phyloP scores from a whole-genome alignment of 1,139 yeast species.

The Arxiozyma heterogenica region DNA sequence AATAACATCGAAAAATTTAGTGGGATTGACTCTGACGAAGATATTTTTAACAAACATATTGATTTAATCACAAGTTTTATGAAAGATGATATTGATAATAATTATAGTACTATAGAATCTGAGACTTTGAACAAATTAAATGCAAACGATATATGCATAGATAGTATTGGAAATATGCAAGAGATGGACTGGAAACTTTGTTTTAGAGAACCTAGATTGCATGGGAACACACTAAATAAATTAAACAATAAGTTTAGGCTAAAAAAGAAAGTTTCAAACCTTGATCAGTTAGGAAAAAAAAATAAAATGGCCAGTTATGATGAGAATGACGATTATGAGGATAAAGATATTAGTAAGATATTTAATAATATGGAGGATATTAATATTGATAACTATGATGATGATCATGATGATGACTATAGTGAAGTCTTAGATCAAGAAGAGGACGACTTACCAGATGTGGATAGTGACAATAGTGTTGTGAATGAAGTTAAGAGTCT shows the following conservation, averaged over 20 bases:
- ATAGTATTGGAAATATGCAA: conserved; percentile 7
- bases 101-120: conserved; percentile 44
- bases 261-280: background rate
- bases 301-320: background rate
- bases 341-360: conserved; percentile 6
- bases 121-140: conserved; percentile 24
- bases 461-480: background rate
- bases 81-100: conserved; percentile 53
- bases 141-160: background rate
- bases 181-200: conserved; percentile 13
- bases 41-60: conserved; percentile 41
- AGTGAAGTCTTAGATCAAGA: conserved; percentile 1
- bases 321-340: conserved; percentile 10
- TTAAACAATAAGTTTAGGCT: background rate
- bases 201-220: conserved; percentile 1
- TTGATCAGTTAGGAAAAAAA: background rate
- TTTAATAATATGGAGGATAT: conserved; percentile 3
- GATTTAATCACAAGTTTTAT: conserved; percentile 47
- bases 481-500: background rate
- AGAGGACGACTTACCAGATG: background rate
- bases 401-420: conserved; percentile 12
- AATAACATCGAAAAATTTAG: conserved; percentile 11
- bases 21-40: conserved; percentile 16
- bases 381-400: conserved; percentile 2
- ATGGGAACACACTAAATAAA: background rate